Evolutionary conservation across 371 early-diverging fungal species (phyloP), one percentile per base, ranked within the genome.

Genomic region (Choanephora cucurbitarum): DNA sequence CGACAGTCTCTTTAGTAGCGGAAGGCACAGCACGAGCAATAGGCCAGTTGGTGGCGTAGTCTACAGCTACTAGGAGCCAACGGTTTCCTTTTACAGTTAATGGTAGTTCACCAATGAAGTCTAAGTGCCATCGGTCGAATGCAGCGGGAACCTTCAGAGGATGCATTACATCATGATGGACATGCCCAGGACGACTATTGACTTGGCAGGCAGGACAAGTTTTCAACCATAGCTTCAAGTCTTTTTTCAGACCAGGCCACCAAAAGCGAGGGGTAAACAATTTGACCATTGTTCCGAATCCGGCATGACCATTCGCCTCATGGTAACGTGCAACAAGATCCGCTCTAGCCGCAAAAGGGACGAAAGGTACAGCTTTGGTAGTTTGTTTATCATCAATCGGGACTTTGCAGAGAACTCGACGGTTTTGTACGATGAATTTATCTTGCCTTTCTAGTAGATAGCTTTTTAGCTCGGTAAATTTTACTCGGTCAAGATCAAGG

Each of bases 1-100:
- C 69, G 18, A 74, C 49, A 4, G 60, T 54, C 0, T 34, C 45
- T 8, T 44, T 19, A 1, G 46, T 3, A 17, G 55, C 40, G 47
- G 47, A 60, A 33, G 69, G 70, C 2, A 74, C 58, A 14, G 76
- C 72, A 13, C 55, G 52, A 2, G 75, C 72, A 21, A 37, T 37
- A 32, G 37, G 37, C 37, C 37, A 37, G 37, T 37, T 37, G 33
- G 60, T 56, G 4, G 54, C 39, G 11, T 42, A 11, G 37, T 63
- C 61, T 5, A 45, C 34, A 0, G 61, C 47, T 2, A 54, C 52
- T 45, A n/a, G 33, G 4, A 64, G 22, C 65, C 61, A 64, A 0
- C 41, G 37, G 33, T 69, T 69, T 1, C 64, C 65, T n/a, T 37
- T 47, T 1, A 23, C 13, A 3, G 69, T 62, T 11, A 37, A 44